These are phyloP conservation scores for Pseudozyma tsukubaensis DNA, from an alignment of 1,284 basidiomycete species.

Conservation along the genomic window DNA sequence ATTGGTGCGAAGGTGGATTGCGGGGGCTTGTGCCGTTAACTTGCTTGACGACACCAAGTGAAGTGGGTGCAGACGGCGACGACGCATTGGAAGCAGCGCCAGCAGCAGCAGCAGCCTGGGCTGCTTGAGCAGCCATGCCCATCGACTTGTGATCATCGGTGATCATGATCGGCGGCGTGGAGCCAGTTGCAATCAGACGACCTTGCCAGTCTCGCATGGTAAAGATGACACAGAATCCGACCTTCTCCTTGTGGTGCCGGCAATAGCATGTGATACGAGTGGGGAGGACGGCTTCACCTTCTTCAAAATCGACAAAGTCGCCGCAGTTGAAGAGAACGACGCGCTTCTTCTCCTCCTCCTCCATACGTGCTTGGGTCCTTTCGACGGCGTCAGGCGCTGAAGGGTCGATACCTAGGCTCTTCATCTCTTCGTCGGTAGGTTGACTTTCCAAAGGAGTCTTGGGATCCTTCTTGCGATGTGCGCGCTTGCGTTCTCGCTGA, in stretches of 20 bases:
- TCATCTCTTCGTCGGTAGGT: constrained; percentile 63
- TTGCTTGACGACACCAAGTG: constrained; percentile 38
- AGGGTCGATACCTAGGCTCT: constrained; percentile 59
- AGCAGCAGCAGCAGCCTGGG: constrained; percentile 30
- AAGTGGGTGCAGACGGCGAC: constrained; percentile 31
- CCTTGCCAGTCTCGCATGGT: constrained; percentile 85
- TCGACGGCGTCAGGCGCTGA: constrained; percentile 52
- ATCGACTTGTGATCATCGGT: constrained; percentile 92
- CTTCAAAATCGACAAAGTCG: constrained; percentile 87
- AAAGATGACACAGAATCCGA: constrained; percentile 92
- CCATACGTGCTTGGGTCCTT: constrained; percentile 51
- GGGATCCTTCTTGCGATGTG: constrained; percentile 60
- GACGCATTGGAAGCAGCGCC: constrained; percentile 27
- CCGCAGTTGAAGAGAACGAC: constrained; percentile 84
- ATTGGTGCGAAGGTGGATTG: constrained; percentile 6
- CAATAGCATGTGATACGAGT: constrained; percentile 98
- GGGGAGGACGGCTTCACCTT: constrained; percentile 87
- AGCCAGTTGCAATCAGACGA: constrained; percentile 83
- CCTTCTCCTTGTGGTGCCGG: constrained; percentile 96
- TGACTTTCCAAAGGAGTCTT: constrained; percentile 41
- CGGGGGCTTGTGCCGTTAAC: constrained; percentile 39
- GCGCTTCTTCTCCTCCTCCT: constrained; percentile 66
- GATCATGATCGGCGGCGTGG: constrained; percentile 88
- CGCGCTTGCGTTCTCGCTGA: constrained; percentile 73
- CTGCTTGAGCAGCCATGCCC: constrained; percentile 70